Base-by-base conservation (phyloP, 495 filamentous ascomycete genomes). In the Astrothelium macrocarpum region DNA sequence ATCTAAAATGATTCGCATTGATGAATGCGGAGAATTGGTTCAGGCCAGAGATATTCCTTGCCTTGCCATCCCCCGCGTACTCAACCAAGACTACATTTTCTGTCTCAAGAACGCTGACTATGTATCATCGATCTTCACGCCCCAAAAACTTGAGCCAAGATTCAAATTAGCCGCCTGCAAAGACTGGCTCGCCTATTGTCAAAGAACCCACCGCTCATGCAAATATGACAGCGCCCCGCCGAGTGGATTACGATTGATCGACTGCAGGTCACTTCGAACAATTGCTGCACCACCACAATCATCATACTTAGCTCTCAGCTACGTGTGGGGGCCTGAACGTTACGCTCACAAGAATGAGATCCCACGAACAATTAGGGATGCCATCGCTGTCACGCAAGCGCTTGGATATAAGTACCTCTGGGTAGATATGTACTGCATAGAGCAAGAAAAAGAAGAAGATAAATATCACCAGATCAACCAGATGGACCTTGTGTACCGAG, bases 341-440 rank as follows among this genome's bases (percentile, higher is more conserved):
- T 9, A 7, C 20, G n/a, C 7, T n/a, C n/a, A 29, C 49, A 9
- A 20, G 5, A 20, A 20, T 7, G 49, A 56, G 20, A 29, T 67
- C 29, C 62, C 65, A 26, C 28, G 39, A 53, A 67, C 65, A 18
- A 65, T 67, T 18, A 18, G 28, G 43, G 65, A 67, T 65, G 62
- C 65, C 14, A 65, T 67, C 39, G 42, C 36, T 23, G 62, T 64
- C 23, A 65, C 62, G 29, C 59, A 62, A 25, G 53, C 9, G n/a
- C 42, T 67, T 16, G 65, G 65, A 26, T 64, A 65, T 29, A 65
- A 53, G 39, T 65, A 65, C 53, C 59, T 65, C 9, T 65, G 64
- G 64, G 59, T 65, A 4, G 60, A 68, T 31, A 42, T 56, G 42
- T 53, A 66, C 32, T 70, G 68, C 53, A 66, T 70, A 14, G 53